phyloP scores from a whole-genome alignment of 2,329 filamentous ascomycete species.

The Aaosphaeria pasadenensis region DNA sequence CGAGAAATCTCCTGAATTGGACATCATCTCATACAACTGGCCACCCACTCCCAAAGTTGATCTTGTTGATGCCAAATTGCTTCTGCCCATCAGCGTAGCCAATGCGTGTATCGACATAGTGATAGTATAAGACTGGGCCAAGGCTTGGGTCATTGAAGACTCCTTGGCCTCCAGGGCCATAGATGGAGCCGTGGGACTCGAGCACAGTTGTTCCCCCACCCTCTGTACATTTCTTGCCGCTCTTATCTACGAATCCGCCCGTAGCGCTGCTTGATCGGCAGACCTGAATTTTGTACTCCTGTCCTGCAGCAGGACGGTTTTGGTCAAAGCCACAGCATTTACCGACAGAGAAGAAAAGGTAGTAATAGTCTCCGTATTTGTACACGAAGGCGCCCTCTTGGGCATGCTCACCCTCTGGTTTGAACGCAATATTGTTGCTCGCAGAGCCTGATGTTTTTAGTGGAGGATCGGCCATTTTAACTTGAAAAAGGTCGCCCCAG shows the following conservation, averaged over 20 bases:
- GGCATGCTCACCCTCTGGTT: conserved; percentile 50
- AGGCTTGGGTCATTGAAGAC: conserved; percentile 50
- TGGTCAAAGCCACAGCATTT: conserved; percentile 61
- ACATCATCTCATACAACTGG: conserved; percentile 33
- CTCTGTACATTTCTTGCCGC: conserved; percentile 51
- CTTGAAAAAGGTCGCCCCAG: conserved; percentile 64
- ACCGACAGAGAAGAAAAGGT: conserved; percentile 62
- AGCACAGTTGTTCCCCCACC: conserved; percentile 62
- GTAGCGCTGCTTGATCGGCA: conserved; percentile 56
- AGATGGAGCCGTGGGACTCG: conserved; percentile 58
- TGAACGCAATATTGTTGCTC: conserved; percentile 52
- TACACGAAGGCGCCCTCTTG: conserved; percentile 59
- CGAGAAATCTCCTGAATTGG: background rate
- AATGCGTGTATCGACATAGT: conserved; percentile 56
- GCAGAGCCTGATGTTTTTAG: conserved; percentile 24
- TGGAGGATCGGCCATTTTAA: conserved; percentile 44
- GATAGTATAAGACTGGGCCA: conserved; percentile 61
- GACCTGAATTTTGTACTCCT: conserved; percentile 66
- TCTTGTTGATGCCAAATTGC: conserved; percentile 52
- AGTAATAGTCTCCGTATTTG: conserved; percentile 57
- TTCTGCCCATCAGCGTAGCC: conserved; percentile 53
- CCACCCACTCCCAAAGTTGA: conserved; percentile 51
- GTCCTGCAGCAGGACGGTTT: conserved; percentile 50
- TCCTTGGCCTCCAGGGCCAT: conserved; percentile 65
- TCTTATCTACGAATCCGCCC: conserved; percentile 56